A percentile compares a stretch with the other conserved stretches of the same genome.
phyloP scores from a whole-genome alignment of 2,329 filamentous ascomycete species.

The Ophiostoma quercus region DNA sequence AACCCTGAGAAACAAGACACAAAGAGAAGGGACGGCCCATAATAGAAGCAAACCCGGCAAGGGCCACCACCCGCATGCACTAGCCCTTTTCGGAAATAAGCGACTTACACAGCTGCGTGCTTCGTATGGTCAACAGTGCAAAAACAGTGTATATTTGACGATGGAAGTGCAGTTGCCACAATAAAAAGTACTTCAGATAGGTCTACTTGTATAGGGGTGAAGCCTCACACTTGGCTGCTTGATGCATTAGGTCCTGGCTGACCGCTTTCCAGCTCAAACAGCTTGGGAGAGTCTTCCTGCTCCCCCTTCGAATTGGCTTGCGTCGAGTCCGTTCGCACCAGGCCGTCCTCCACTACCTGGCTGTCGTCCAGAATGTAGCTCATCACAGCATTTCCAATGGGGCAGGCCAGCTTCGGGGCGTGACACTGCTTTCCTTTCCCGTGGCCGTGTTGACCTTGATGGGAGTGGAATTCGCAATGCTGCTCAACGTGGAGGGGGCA shows the following conservation, averaged over 20 bases:
- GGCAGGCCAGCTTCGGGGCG: neutral
- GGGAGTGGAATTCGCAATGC: neutral
- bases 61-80: neutral
- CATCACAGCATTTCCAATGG: neutral
- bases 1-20: neutral
- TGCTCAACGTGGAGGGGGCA: neutral
- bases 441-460: neutral
- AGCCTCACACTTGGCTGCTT: neutral
- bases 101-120: conserved; percentile 2
- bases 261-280: neutral
- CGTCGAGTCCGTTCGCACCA: neutral
- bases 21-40: neutral
- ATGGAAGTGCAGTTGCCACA: too few relatives aligned
- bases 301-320: neutral
- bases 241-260: neutral
- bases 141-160: too few relatives aligned
- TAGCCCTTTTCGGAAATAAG: conserved; percentile 11
- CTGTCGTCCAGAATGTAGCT: neutral
- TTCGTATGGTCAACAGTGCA: too few relatives aligned
- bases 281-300: neutral
- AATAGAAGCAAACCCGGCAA: neutral
- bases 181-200: too few relatives aligned
- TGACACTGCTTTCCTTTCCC: neutral
- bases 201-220: too few relatives aligned
- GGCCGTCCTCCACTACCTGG: neutral